phyloP scores from a whole-genome alignment of 805 yeast genomes.

The Ogataea allantospora region DNA sequence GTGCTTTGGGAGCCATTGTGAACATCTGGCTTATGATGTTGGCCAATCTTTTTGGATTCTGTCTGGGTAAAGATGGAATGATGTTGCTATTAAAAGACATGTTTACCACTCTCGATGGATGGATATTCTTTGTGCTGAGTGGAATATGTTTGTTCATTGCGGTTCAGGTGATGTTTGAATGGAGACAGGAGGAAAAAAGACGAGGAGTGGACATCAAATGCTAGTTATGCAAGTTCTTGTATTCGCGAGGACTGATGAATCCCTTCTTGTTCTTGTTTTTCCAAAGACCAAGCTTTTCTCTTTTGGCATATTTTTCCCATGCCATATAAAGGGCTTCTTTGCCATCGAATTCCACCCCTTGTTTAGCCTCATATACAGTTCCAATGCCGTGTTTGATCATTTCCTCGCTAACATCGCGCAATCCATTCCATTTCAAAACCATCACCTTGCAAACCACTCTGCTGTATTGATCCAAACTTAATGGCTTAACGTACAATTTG shows the following conservation, averaged over 20 bases:
- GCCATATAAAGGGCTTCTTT: slow-evolving; percentile 56
- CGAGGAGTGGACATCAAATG: slow-evolving; percentile 82
- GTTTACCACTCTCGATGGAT: slow-evolving; percentile 69
- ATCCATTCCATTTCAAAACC: slow-evolving; percentile 62
- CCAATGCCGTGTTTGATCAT: slow-evolving; percentile 85
- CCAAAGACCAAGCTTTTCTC: slow-evolving; percentile 68
- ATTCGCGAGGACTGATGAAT: slow-evolving; percentile 73
- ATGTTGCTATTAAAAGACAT: slow-evolving; percentile 61
- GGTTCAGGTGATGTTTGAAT: slow-evolving; percentile 90
- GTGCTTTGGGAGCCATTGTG: slow-evolving; percentile 83
- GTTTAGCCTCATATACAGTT: slow-evolving; percentile 80
- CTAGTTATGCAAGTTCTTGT: slow-evolving; percentile 51
- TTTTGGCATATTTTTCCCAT: slow-evolving; percentile 62
- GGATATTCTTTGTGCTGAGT: slow-evolving; percentile 59
- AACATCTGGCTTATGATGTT: slow-evolving; percentile 98
- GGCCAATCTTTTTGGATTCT: slow-evolving; percentile 93
- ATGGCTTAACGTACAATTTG: slow-evolving; percentile 71
- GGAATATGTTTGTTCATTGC: slow-evolving; percentile 74
- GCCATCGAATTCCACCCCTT: slow-evolving; percentile 84
- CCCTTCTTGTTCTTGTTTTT: slow-evolving; percentile 37
- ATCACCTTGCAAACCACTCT: slow-evolving; percentile 79
- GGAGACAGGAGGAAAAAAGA: slow-evolving; percentile 82
- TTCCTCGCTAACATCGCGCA: slow-evolving; percentile 78
- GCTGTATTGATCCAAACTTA: slow-evolving; percentile 82
- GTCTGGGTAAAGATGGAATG: slow-evolving; percentile 88